phyloP scores from a whole-genome alignment of 306 rosid genomes.

The Rosa chinensis region DNA sequence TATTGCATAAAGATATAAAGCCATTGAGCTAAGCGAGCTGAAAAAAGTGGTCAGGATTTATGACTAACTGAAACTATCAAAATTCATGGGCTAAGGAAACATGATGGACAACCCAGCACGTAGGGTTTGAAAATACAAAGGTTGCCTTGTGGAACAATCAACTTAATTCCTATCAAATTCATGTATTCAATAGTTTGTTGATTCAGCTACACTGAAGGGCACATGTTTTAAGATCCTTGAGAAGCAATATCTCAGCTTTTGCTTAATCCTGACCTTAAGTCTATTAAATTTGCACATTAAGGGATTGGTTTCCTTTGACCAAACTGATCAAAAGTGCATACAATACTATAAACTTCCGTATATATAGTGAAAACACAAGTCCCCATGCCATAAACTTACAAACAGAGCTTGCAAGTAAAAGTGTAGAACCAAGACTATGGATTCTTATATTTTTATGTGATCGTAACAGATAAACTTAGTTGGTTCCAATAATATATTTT shows the following conservation, averaged over 20 bases:
- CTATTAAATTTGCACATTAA: neutral
- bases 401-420: neutral
- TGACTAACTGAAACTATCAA: neutral
- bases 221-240: conserved; percentile 26
- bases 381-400: neutral
- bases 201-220: conserved; percentile 29
- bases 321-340: neutral
- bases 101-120: conserved; percentile 14
- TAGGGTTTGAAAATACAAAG: conserved; percentile 21
- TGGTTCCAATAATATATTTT: no score
- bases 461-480: no score
- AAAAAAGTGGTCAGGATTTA: neutral
- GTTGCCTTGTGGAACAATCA: conserved; percentile 41
- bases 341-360: neutral
- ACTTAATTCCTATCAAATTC: conserved; percentile 20
- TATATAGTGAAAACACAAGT: neutral
- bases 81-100: conserved; percentile 25
- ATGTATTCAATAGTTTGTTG: conserved; percentile 22
- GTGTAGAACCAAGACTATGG: neutral
- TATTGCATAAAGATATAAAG: conserved; percentile 7
- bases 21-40: conserved; percentile 23
- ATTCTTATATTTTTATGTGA: no score
- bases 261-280: conserved; percentile 9
- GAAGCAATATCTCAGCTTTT: neutral
- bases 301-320: neutral